A percentile compares a stretch with the other conserved stretches of the same genome.
Conservation (phyloP, 2,329 filamentous ascomycete genomes). For the Didymella arachidicola region DNA sequence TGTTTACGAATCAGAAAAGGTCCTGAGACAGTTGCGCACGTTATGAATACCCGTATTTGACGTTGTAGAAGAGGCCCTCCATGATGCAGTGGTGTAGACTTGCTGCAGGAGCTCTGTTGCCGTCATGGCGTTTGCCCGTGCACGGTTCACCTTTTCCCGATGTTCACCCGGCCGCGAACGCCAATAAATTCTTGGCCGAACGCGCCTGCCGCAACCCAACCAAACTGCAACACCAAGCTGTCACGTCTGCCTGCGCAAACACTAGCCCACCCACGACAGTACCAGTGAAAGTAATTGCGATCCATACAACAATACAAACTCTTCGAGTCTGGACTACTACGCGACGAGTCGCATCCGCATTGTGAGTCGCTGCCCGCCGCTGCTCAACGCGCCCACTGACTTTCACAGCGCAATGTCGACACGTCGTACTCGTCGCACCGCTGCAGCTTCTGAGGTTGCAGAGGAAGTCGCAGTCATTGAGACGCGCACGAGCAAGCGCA, state of each 20-base stretch:
- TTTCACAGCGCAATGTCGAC: conserved; percentile 29
- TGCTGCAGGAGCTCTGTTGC: conserved; percentile 12
- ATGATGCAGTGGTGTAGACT: conserved; percentile 58
- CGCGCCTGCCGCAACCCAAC: conserved; percentile 30
- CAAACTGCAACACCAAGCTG: conserved; percentile 1
- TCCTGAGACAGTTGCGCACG: background rate
- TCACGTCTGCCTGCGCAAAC: conserved; percentile 12
- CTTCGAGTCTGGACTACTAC: background rate
- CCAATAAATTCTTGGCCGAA: conserved; percentile 10
- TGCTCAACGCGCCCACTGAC: conserved; percentile 28
- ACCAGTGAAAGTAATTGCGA: conserved; percentile 14
- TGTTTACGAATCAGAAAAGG: conserved; percentile 51
- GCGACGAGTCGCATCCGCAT: conserved; percentile 5
- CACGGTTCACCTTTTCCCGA: background rate
- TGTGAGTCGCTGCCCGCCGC: conserved; percentile 22
- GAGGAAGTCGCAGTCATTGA: conserved; percentile 20
- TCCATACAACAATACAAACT: conserved; percentile 2
- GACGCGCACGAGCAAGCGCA: conserved; percentile 19
- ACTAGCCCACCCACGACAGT: conserved; percentile 7
- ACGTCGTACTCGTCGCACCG: conserved; percentile 26
- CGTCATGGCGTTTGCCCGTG: conserved; percentile 10
- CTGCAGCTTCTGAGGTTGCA: conserved; percentile 22
- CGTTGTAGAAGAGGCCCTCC: conserved; percentile 95
- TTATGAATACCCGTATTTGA: conserved; percentile 79
- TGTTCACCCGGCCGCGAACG: conserved; percentile 1